Evolutionary conservation across 2,329 filamentous ascomycete genomes (phyloP).

Genomic region (Penicillium digitatum): DNA sequence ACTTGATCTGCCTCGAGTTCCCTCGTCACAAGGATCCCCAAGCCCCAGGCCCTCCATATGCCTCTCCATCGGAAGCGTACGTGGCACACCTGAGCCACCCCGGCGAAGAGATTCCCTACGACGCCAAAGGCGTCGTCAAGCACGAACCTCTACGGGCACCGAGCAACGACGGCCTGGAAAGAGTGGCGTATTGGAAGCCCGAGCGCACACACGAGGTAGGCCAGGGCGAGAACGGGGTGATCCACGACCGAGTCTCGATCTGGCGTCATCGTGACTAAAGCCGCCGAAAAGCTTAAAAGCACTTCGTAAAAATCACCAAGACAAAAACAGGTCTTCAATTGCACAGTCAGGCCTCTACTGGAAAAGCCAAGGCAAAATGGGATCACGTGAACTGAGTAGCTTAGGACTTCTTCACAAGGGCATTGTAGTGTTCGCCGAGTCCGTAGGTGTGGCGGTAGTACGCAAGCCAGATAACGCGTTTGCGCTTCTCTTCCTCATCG

Average conservation of each 20-base stretch:
- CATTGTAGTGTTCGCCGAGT: slow-evolving; percentile 96
- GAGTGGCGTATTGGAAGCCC: slow-evolving; percentile 55
- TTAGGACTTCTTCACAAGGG: slow-evolving; percentile 55
- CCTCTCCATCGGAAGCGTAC: slow-evolving; percentile 65
- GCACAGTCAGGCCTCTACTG: neutral
- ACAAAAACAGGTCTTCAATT: neutral
- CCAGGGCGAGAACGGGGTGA: slow-evolving; percentile 41
- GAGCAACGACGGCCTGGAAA: slow-evolving; percentile 38
- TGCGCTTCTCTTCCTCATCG: slow-evolving; percentile 43
- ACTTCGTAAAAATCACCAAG: neutral
- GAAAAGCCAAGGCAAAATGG: neutral
- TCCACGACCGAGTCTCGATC: slow-evolving; percentile 43
- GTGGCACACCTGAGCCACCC: slow-evolving; percentile 66
- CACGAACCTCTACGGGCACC: slow-evolving; percentile 46
- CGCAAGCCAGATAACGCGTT: slow-evolving; percentile 75
- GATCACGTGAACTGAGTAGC: neutral
- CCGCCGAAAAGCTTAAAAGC: neutral
- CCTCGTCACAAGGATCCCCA: slow-evolving; percentile 66
- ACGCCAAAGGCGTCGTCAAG: slow-evolving; percentile 50
- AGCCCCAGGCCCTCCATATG: slow-evolving; percentile 68
- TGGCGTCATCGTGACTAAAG: slow-evolving; percentile 39
- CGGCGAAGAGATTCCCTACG: slow-evolving; percentile 63
- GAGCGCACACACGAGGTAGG: slow-evolving; percentile 55
- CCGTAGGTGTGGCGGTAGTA: slow-evolving; percentile 95
- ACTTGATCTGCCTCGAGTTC: slow-evolving; percentile 68